Conservation (phyloP, 257 asterid genomes). For the Nicotiana attenuata region DNA sequence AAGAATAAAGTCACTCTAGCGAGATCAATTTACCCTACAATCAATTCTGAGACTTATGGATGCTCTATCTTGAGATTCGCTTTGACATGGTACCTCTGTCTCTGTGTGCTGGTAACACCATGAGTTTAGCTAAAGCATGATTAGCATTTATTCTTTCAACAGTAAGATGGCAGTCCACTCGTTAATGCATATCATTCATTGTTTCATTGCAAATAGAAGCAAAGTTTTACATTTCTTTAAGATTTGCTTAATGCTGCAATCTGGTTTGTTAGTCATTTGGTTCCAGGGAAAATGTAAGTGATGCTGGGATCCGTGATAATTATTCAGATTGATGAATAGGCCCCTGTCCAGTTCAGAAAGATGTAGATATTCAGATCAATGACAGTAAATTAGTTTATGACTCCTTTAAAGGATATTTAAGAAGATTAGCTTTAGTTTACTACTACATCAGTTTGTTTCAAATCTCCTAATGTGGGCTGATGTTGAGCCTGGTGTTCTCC, state of each 20-base stretch:
- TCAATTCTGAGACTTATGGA: not conserved
- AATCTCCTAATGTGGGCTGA: too few relatives aligned
- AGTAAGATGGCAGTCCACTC: not conserved
- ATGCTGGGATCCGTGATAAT: not conserved
- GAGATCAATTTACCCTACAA: not conserved
- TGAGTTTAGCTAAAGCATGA: not conserved
- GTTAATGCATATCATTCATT: not conserved
- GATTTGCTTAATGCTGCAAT: not conserved
- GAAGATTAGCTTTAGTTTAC: too few relatives aligned
- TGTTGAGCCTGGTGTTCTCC: too few relatives aligned
- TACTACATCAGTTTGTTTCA: too few relatives aligned
- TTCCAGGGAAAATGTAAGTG: not conserved
- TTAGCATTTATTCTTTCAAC: not conserved
- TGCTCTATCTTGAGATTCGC: not conserved
- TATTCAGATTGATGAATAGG: not conserved
- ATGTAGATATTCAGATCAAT: not conserved
- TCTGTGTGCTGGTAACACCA: not conserved
- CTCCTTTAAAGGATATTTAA: too few relatives aligned
- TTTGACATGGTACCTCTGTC: not conserved
- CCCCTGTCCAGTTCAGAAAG: not conserved
- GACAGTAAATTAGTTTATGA: too few relatives aligned
- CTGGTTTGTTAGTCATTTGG: not conserved
- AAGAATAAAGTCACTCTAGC: not conserved
- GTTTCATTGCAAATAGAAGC: not conserved
- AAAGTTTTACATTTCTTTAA: not conserved